Evolutionary conservation across 2,329 filamentous ascomycete genomes (phyloP).

Genomic region (Trichoderma sp.): DNA sequence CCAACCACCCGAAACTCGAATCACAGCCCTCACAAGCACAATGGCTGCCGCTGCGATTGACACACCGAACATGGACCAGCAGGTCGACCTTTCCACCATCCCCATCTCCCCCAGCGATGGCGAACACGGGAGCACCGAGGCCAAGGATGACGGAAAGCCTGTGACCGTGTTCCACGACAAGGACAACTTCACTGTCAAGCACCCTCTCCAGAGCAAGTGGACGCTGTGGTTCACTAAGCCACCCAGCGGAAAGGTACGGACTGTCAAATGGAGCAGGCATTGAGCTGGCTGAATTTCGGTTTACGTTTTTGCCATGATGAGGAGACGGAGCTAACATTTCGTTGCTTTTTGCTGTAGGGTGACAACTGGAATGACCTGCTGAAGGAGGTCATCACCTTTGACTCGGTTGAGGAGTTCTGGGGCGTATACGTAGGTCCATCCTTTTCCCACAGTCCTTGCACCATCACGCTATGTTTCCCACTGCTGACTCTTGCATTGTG

Average conservation of each 20-base stretch:
- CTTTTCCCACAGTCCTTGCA: not conserved
- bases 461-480: not conserved
- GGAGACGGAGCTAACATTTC: not conserved
- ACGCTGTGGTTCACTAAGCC: slow-evolving; percentile 99
- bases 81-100: slow-evolving; percentile 66
- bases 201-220: slow-evolving; percentile 96
- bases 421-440: slow-evolving; percentile 82
- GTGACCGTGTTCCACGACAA: slow-evolving; percentile 97
- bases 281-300: not conserved
- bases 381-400: slow-evolving; percentile 98
- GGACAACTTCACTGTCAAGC: slow-evolving; percentile 99
- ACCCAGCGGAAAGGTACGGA: slow-evolving; percentile 79
- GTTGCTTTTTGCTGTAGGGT: slow-evolving; percentile 52
- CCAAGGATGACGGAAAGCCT: slow-evolving; percentile 57
- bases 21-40: slow-evolving; percentile 20
- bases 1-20: not conserved
- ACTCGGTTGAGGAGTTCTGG: slow-evolving; percentile 99
- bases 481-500: not conserved
- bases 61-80: slow-evolving; percentile 43
- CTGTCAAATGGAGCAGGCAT: not conserved
- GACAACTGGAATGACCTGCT: slow-evolving; percentile 98
- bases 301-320: not conserved
- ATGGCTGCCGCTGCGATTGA: slow-evolving; percentile 39
- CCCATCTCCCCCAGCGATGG: slow-evolving; percentile 64
- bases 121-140: slow-evolving; percentile 38